Evolutionary conservation across 495 filamentous ascomycete species (phyloP).

Genomic region (Tuber calosporum): DNA sequence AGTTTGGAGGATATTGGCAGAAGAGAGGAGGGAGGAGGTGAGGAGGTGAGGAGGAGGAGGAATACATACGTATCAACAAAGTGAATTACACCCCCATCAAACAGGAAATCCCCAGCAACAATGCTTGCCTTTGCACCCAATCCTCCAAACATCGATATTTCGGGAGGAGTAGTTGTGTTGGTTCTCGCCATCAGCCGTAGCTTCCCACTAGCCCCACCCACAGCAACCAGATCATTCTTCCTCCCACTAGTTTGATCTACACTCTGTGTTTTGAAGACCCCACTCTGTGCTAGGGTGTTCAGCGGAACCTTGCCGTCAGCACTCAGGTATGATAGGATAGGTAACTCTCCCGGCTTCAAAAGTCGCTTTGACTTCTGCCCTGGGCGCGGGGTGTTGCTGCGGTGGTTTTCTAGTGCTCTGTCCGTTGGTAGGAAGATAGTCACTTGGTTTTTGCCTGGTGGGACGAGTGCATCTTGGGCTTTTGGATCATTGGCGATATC

Average conservation of each 20-base stretch:
- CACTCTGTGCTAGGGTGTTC: neutral
- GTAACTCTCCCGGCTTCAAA: neutral
- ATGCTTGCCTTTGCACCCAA: neutral
- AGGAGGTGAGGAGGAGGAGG: neutral
- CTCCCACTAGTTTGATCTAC: neutral
- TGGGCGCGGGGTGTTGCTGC: neutral
- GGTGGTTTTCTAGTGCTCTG: neutral
- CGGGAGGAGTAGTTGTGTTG: neutral
- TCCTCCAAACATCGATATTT: neutral
- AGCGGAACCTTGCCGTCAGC: neutral
- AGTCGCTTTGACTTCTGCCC: neutral
- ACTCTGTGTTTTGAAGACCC: neutral
- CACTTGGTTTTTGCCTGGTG: neutral
- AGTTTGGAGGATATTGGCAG: neutral
- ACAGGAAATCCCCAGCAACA: neutral
- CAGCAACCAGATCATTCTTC: neutral
- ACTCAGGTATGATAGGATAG: neutral
- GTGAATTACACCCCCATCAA: neutral
- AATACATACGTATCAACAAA: conserved; percentile 1
- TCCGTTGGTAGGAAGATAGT: neutral
- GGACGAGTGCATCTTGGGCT: neutral
- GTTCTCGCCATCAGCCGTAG: neutral
- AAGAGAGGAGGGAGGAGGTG: no score
- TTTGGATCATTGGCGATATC: neutral
- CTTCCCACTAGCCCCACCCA: neutral